A percentile compares a stretch with the other conserved stretches of the same genome.
Evolutionary conservation across 2,329 filamentous ascomycete species (phyloP).

Genomic region (Trichoderma aggressivum): DNA sequence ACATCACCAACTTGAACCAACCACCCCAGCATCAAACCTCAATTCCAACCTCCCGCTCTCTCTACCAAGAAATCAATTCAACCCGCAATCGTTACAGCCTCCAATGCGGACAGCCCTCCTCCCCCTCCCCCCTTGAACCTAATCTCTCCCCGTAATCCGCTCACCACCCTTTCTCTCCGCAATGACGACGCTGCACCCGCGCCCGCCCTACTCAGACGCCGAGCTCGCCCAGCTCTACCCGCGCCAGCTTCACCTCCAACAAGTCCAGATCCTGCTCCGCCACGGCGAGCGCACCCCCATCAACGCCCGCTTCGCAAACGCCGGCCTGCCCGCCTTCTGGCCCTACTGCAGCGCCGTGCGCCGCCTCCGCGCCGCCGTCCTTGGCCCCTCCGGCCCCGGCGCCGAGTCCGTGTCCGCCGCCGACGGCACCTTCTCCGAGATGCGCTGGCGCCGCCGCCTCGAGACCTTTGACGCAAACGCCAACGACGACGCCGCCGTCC

Average conservation of each 20-base stretch:
- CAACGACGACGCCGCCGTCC: slow-evolving; percentile 58
- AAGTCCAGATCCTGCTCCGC: slow-evolving; percentile 82
- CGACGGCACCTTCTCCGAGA: slow-evolving; percentile 37
- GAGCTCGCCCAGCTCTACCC: slow-evolving; percentile 84
- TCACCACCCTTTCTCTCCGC: slow-evolving; percentile 3
- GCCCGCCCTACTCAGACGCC: slow-evolving; percentile 71
- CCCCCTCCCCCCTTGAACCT: neutral
- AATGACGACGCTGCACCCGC: slow-evolving; percentile 78
- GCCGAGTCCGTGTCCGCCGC: slow-evolving; percentile 24
- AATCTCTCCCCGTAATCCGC: neutral
- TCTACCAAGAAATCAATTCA: too few species aligned
- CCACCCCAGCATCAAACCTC: neutral
- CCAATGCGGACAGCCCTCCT: neutral
- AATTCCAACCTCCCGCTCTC: neutral
- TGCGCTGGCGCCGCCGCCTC: slow-evolving; percentile 67
- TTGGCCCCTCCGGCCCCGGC: slow-evolving; percentile 39
- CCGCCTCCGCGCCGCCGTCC: slow-evolving; percentile 57
- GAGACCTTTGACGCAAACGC: slow-evolving; percentile 76
- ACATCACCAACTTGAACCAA: neutral
- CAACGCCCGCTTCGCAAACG: slow-evolving; percentile 81
- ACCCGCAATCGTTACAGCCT: neutral
- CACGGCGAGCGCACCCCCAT: slow-evolving; percentile 84
- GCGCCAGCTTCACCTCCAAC: slow-evolving; percentile 71
- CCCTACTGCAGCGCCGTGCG: slow-evolving; percentile 82
- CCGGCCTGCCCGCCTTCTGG: slow-evolving; percentile 69